A percentile compares a stretch with the other conserved stretches of the same genome.
Evolutionary conservation across 139 green algal species (phyloP).

Genomic region (Closterium sp.): DNA sequence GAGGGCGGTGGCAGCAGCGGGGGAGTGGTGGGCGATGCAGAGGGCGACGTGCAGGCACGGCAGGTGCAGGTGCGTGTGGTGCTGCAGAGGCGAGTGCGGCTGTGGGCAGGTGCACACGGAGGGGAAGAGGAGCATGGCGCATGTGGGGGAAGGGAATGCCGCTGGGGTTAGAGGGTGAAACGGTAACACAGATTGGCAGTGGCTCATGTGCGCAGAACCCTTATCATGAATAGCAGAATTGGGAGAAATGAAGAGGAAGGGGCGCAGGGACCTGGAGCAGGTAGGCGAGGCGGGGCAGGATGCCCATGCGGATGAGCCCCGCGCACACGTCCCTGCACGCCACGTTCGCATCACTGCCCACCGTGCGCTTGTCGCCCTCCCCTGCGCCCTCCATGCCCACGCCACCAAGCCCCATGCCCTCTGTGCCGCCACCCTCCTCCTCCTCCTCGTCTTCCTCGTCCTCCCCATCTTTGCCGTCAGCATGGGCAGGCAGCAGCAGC

Average conservation of each 20-base stretch:
- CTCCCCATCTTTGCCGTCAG: background rate
- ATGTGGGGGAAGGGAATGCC: background rate
- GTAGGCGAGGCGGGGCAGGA: slow-evolving; percentile 38
- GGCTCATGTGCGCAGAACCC: background rate
- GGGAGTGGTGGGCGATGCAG: slow-evolving; percentile 30
- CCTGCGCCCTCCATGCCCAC: background rate
- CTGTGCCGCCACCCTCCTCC: background rate
- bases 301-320: slow-evolving; percentile 35
- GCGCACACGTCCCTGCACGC: slow-evolving; percentile 15
- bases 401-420: background rate
- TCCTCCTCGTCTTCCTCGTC: slow-evolving; percentile 1
- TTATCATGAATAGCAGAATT: background rate
- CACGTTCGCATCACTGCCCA: slow-evolving; percentile 18
- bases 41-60: slow-evolving; percentile 24
- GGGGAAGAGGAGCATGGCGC: background rate
- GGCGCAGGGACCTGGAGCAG: slow-evolving; percentile 20
- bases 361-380: background rate
- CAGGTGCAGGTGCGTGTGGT: background rate
- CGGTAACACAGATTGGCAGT: background rate
- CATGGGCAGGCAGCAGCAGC: background rate
- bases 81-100: background rate
- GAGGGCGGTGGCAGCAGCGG: slow-evolving; percentile 17
- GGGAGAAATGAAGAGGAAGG: background rate
- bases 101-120: background rate
- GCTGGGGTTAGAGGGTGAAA: background rate